Base-by-base conservation (phyloP, 352 stramenopile genomes). In the Phytopythium montanum region DNA sequence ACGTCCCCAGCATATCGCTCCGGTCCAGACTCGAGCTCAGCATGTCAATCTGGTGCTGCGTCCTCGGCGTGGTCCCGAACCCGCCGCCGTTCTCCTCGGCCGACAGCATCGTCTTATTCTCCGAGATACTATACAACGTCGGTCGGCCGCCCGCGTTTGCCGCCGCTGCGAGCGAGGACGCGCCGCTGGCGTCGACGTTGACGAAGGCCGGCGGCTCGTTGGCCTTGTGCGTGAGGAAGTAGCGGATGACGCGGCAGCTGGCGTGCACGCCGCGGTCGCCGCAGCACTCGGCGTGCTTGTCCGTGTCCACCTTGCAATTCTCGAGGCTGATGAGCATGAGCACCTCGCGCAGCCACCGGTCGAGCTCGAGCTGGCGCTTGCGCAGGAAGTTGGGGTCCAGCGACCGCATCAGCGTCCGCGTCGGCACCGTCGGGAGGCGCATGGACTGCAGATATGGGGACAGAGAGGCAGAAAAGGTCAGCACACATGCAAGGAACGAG, bases 321-420 rank as follows among this genome's bases (percentile, higher is more conserved):
- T 92, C 82, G 25, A 92, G 57, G 59, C 78, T 87, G 54, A 92
- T 81, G 34, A 91, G 73, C 80, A 91, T 88, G 36, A 94, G 70
- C 53, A 94, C 78, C 66, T 91, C 79, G 21, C 83, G 81, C 7
- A 96, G 66, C 87, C 87, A 96, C 28, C 75, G 71, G 54, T 96
- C 85, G 5, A 96, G 64, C 57, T 96, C 87, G 26, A 87, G 67
- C 60, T 94, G 87, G 0, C 87, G 77, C 62, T 96, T 92, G 39
- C 79, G 82, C 21, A 96, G 60, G 60, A 96, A 96, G 25, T 73
- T 87, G 9, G 78, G 73, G 54, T 95, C 87, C 49, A 96, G 71
- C 34, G 85, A 93, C 9, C 87, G 81, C 72, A 90, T 91, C 18
- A 92, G 69, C 55, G 85, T 94, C 19, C 74, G 71, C 29, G 87